A percentile compares a stretch with the other conserved stretches of the same genome.
phyloP scores from a whole-genome alignment of 2,329 filamentous ascomycete species.

The Xylaria polymorpha region DNA sequence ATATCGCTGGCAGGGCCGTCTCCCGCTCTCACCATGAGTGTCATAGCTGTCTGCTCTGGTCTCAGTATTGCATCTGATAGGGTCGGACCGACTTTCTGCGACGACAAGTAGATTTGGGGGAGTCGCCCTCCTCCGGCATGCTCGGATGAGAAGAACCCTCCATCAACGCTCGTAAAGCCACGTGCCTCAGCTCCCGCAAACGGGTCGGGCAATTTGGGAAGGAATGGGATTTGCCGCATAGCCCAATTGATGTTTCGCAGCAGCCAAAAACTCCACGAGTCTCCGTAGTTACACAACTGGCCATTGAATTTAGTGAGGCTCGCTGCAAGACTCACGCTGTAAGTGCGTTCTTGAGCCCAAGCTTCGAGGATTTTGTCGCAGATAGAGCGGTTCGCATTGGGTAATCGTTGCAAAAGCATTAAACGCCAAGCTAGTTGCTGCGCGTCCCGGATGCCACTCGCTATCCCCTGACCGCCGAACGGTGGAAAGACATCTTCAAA shows the following conservation, averaged over 20 bases:
- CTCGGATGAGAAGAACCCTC: conserved; percentile 39
- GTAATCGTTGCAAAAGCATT: conserved; percentile 36
- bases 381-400: conserved; percentile 19
- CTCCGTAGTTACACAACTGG: conserved; percentile 43
- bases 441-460: conserved; percentile 52
- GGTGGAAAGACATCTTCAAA: conserved; percentile 59
- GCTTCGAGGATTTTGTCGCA: conserved; percentile 34
- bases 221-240: conserved; percentile 33
- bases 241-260: conserved; percentile 35
- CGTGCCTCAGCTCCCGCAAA: conserved; percentile 32
- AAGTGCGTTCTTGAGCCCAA: conserved; percentile 42
- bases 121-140: conserved; percentile 41
- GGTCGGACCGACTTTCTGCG: conserved; percentile 3
- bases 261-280: conserved; percentile 39
- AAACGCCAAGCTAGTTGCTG: conserved; percentile 52
- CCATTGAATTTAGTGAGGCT: conserved; percentile 41
- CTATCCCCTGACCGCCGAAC: conserved; percentile 55
- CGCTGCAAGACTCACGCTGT: conserved; percentile 41
- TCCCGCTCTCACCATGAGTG: conserved; percentile 35
- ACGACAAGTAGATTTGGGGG: conserved; percentile 43
- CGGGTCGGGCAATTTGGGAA: conserved; percentile 30
- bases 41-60: conserved; percentile 36
- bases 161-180: conserved; percentile 37
- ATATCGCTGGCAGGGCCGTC: conserved; percentile 8
- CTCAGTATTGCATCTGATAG: conserved; percentile 42